Base-by-base conservation (phyloP, 2,329 filamentous ascomycete genomes). In the Nemania sp. region DNA sequence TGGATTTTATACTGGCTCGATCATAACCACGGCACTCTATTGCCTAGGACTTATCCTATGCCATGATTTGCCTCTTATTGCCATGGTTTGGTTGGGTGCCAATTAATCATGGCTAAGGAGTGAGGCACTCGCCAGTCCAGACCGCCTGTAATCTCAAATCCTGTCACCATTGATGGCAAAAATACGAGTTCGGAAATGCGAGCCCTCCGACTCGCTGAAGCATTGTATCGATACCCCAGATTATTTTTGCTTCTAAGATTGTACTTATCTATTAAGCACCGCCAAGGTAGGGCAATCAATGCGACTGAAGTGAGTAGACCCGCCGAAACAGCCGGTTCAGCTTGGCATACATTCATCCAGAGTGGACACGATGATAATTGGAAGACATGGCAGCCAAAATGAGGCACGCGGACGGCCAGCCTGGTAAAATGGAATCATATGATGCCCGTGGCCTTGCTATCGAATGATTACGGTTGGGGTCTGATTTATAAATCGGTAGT, bases 341-440 rank as follows among this genome's bases (percentile, higher is more conserved):
- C 61, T 64, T 64, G 61, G 61, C 61, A 39, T 41, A 33, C 34
- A 54, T 54, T 54, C 45, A 54, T 49, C 51, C 51, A 54, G 34
- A 54, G 45, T 54, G 39, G 22, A 54, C 26, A 40, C 12, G 26
- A 12, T 22, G 20, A 40, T 20, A 33, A 45, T 23, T 5, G 24
- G 20, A n/a, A 44, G 24, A 31, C 17, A 30, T 34, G 40, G 22
- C 33, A 15, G 15, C 8, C 51, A 33, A 22, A 49, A 54, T 45
- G 12, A 41, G 51, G 51, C 44, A 54, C 31, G 14, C 51, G 51
- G 51, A 54, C 22, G 39, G 30, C 40, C 12, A 33, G 24, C n/a
- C 28, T 48, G 42, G 36, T 48, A 23, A 28, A 26, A 30, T 33
- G n/a, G 28, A 6, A 34, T 22, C 12, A 7, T 8, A 24, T 12